Evolutionary conservation across 148 eudicot species (phyloP), one percentile per base, ranked within the genome.

Genomic region (Hydrangea macrophylla): DNA sequence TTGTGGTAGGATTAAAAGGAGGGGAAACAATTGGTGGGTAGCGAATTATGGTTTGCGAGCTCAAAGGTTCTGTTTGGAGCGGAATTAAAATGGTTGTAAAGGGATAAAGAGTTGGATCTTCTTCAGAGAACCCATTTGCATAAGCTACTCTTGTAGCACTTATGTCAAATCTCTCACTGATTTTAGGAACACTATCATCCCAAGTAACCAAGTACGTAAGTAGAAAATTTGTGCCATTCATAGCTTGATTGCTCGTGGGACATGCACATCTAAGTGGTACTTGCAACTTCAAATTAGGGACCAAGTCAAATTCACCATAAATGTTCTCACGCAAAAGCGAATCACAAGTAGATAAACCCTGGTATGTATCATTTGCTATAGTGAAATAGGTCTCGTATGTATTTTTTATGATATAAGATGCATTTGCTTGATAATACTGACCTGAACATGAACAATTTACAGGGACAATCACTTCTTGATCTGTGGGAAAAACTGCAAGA

Each of bases 201-300:
- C 73, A 25, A 24, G 75, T 67, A 7, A 89, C 67, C 7, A 79
- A 72, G 66, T 78, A 89, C 65, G 82, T 85, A 72, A 92, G 48
- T 37, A 92, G 70, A 78, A 74, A 92, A 70, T 70, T 82, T 3
- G 74, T 75, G 28, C 92, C 97, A 4, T 72, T 27, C 11, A 11
- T 27, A 12, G 59, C 35, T 71, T 92, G 97, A 35, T 71, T 78
- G 48, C 51, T 76, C 8, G 89, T 83, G 65, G 97, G 97, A 76
- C 97, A 92, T n/a, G 92, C 97, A 82, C 96, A 92, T 65, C 92
- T 78, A 13, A 92, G 66, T 60, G 97, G 96, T 32, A 92, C 72
- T 27, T 28, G 60, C 51, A 82, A 51, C 12, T 62, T 51, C 45
- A 24, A 3, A 31, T 81, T 80, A 0, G 54, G 18, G 8, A 9